Evolutionary conservation across 257 asterid species (phyloP), one percentile per base, ranked within the genome.

Genomic region (Plantago ovata): DNA sequence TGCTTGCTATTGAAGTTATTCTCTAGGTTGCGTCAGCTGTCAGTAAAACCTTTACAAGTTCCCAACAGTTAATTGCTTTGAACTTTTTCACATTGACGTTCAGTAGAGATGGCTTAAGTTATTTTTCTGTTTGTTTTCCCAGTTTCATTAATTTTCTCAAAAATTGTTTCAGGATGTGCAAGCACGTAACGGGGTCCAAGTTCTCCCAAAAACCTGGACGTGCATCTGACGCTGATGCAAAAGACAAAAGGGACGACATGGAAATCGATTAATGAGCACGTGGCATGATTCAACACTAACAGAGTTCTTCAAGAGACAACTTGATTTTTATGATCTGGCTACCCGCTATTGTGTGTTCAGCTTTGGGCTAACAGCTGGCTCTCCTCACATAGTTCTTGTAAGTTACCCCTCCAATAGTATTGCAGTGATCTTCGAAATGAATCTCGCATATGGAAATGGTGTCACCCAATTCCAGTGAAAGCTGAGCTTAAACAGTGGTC

Each of bases 141-240:
- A 28, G 56, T 48, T 39, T 32, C 50, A 53, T 48, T 53, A 44
- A 50, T 58, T 38, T 63, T 43, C 36, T 21, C 64, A 47, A 42
- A 69, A 44, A 61, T 13, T 55, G 24, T 77, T 79, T 71, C 94
- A 91, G 98, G 94, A 69, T 74, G 79, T 87, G 77, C 83, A 85
- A 73, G 60, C 83, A 73, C 39, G 65, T 67, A 69, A 47, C 61
- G 62, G 75, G 72, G 53, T 61, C 79, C 67, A 77, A 77, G 79
- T 63, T 77, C 1, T 56, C 82, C 18, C 63, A 62, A 42, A 67
- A 58, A 18, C 64, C 87, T 36, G 82, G 75, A 55, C 68, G 36
- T 6, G 0, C 36, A 28, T 28, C 63, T 19, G 89, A 71, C 41
- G 61, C 75, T 11, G 81, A 71, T 45, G 43, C 66, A 14, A 74